Evolutionary conservation across 2,329 filamentous ascomycete genomes (phyloP).

Genomic region (Paramyrothecium roridum): DNA sequence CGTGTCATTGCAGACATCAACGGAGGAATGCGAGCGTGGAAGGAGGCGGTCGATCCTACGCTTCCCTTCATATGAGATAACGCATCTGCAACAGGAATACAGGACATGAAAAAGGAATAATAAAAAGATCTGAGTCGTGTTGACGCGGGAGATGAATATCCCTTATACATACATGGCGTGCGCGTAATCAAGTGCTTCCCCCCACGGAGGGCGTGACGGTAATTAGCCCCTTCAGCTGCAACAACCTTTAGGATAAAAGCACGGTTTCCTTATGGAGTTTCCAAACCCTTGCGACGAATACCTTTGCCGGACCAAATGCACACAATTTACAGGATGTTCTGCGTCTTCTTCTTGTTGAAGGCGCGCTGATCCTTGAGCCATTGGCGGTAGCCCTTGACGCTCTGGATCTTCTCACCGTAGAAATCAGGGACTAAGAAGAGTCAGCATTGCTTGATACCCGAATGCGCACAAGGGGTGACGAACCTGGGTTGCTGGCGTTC

Average conservation of each 20-base stretch:
- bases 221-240: conserved; percentile 2
- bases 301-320: too few species aligned
- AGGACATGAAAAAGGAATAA: conserved; percentile 10
- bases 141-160: background rate
- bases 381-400: conserved; percentile 83
- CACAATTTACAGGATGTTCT: conserved; percentile 51
- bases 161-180: conserved; percentile 21
- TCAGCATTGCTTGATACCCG: conserved; percentile 11
- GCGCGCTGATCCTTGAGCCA: conserved; percentile 98
- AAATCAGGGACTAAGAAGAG: conserved; percentile 75
- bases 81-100: conserved; percentile 1
- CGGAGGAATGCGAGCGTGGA: conserved; percentile 73
- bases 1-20: conserved; percentile 67
- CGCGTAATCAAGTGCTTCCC: conserved; percentile 1
- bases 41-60: conserved; percentile 58
- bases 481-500: conserved; percentile 81
- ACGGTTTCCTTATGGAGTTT: background rate
- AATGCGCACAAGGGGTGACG: conserved; percentile 11
- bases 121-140: conserved; percentile 1
- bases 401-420: conserved; percentile 97
- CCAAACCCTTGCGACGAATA: too few species aligned
- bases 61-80: conserved; percentile 48
- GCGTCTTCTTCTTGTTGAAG: conserved; percentile 92
- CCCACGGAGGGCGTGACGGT: background rate
- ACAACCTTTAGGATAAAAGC: conserved; percentile 7